phyloP scores from a whole-genome alignment of 208 protist species.

The Leishmania gerbilli region DNA sequence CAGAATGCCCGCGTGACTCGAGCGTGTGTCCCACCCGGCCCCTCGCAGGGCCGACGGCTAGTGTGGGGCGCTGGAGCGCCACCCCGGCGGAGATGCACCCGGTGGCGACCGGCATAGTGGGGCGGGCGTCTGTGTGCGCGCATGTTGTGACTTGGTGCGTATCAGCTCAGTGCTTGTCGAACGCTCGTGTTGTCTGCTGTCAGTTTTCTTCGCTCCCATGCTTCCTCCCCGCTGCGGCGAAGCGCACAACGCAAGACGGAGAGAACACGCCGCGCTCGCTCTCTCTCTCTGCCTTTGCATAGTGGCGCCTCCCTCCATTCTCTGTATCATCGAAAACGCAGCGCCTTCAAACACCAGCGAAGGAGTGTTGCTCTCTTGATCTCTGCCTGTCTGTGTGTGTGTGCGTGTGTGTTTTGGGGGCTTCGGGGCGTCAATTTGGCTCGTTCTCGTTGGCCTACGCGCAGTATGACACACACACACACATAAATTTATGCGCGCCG shows the following conservation, averaged over 20 bases:
- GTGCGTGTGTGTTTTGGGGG: no score
- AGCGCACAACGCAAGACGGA: background rate
- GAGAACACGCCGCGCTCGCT: background rate
- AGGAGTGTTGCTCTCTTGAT: background rate
- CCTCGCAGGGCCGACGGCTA: no score
- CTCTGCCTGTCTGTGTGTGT: no score
- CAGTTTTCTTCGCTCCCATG: background rate
- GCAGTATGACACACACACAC: no score
- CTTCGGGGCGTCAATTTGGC: background rate
- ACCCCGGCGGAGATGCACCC: no score
- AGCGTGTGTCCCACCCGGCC: background rate
- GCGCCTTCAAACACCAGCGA: background rate
- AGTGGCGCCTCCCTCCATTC: background rate
- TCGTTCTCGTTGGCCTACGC: background rate
- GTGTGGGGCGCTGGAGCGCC: no score
- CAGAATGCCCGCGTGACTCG: background rate
- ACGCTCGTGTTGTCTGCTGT: background rate
- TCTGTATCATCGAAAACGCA: background rate
- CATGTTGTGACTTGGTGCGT: background rate
- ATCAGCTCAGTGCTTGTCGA: background rate
- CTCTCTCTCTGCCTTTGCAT: background rate
- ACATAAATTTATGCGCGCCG: no score
- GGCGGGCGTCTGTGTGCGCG: background rate
- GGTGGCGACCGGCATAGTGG: background rate
- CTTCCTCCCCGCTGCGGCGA: background rate